These are phyloP conservation scores for Leptodontidium sp. DNA, from an alignment of 2,329 filamentous ascomycete genomes.

Conservation along the genomic window DNA sequence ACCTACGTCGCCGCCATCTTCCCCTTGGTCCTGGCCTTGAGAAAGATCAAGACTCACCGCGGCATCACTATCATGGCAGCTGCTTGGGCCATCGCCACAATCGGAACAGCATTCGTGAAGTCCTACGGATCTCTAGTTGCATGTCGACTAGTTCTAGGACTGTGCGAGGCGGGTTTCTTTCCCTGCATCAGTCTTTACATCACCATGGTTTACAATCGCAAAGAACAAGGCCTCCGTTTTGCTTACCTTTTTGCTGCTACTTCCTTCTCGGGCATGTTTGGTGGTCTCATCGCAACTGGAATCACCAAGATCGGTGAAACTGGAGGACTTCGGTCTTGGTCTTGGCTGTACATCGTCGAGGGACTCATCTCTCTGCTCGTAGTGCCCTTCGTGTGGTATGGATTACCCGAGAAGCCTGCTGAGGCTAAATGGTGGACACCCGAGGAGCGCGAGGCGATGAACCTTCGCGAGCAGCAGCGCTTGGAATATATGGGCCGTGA, in stretches of 20 bases:
- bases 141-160: slow-evolving; percentile 27
- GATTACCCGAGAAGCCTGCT: slow-evolving; percentile 12
- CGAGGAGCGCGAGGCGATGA: slow-evolving; percentile 18
- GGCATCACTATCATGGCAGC: slow-evolving; percentile 20
- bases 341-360: slow-evolving; percentile 25
- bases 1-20: slow-evolving; percentile 20
- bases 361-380: slow-evolving; percentile 18
- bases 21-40: background rate
- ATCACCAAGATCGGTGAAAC: slow-evolving; percentile 20
- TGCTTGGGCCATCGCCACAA: slow-evolving; percentile 27
- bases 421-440: slow-evolving; percentile 24
- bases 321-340: slow-evolving; percentile 16
- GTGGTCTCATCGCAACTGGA: slow-evolving; percentile 22
- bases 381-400: slow-evolving; percentile 12
- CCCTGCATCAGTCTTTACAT: slow-evolving; percentile 26
- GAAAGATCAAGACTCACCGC: slow-evolving; percentile 1
- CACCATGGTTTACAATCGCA: slow-evolving; percentile 25
- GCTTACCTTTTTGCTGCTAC: slow-evolving; percentile 22
- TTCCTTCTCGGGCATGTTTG: slow-evolving; percentile 23
- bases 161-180: slow-evolving; percentile 21
- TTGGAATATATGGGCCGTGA: slow-evolving; percentile 12
- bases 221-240: slow-evolving; percentile 20
- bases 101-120: slow-evolving; percentile 32
- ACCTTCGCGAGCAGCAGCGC: slow-evolving; percentile 5
- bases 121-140: slow-evolving; percentile 27